Conservation (phyloP, 306 rosid genomes). For the Gastrolobium bilobum region DNA sequence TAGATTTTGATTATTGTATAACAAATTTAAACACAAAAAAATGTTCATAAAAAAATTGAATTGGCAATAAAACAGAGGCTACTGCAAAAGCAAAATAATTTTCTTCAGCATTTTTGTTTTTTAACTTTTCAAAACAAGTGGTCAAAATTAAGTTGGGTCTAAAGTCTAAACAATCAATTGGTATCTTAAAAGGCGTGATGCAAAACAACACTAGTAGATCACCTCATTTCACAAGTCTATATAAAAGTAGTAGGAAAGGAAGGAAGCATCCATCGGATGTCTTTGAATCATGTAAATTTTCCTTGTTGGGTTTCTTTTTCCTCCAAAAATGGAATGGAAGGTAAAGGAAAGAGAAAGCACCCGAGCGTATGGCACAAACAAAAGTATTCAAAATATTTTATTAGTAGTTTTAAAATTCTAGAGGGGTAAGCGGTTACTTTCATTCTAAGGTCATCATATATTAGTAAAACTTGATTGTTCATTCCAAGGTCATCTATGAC, state of each 20-base stretch:
- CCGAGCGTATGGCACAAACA: not conserved
- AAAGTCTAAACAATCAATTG: slow-evolving; percentile 16
- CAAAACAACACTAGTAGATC: not conserved
- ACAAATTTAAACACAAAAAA: not conserved
- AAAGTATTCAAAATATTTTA: not conserved
- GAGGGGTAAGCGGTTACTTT: not conserved
- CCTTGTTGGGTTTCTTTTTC: not conserved
- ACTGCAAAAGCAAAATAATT: slow-evolving; percentile 2
- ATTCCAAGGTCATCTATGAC: no score
- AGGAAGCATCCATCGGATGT: not conserved
- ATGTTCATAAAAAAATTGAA: not conserved
- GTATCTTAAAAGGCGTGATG: slow-evolving; percentile 22
- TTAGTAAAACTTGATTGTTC: no score
- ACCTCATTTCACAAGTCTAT: not conserved
- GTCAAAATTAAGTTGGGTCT: not conserved
- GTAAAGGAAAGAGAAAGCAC: not conserved
- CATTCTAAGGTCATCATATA: no score
- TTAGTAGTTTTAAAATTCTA: not conserved
- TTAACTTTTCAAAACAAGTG: not conserved
- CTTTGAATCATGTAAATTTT: not conserved
- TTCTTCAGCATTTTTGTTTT: not conserved
- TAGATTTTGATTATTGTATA: not conserved
- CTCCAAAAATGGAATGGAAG: slow-evolving; percentile 1
- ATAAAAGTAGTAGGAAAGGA: not conserved
- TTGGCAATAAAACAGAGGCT: not conserved